These are phyloP conservation scores for Trichoderma breve DNA, from an alignment of 2,329 filamentous ascomycete genomes.

Conservation along the genomic window DNA sequence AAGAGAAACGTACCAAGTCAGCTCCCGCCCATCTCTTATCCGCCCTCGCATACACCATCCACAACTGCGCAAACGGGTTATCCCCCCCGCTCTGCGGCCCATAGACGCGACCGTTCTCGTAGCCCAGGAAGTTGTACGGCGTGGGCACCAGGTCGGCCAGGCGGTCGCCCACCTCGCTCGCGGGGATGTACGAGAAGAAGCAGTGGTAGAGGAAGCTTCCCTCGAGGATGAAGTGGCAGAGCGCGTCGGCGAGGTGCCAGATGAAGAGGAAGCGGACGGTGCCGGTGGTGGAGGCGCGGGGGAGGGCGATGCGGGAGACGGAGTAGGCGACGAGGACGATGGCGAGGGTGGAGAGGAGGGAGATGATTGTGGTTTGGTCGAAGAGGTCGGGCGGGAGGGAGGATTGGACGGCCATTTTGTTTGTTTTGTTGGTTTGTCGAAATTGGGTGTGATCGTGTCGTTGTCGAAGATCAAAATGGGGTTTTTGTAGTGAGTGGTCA, in stretches of 20 bases:
- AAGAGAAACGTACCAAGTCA: conserved; percentile 52
- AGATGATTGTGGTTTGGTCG: conserved; percentile 59
- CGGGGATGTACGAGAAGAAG: conserved; percentile 64
- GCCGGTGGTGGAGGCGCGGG: conserved; percentile 48
- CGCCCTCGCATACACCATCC: conserved; percentile 68
- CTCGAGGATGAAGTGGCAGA: conserved; percentile 90
- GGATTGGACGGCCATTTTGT: conserved; percentile 21
- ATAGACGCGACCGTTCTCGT: conserved; percentile 47
- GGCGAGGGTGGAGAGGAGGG: conserved; percentile 54
- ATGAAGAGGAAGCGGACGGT: conserved; percentile 78
- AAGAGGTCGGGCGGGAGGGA: conserved; percentile 55
- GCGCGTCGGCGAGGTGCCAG: conserved; percentile 91
- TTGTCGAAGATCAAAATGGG: neutral
- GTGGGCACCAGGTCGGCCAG: conserved; percentile 44
- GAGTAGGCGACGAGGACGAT: conserved; percentile 51
- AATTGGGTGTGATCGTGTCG: neutral
- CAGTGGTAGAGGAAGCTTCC: conserved; percentile 91
- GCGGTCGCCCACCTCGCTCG: conserved; percentile 30
- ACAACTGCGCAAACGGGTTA: conserved; percentile 57
- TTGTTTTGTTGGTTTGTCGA: neutral
- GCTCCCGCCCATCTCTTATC: conserved; percentile 63
- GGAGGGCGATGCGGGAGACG: conserved; percentile 46
- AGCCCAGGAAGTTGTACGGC: conserved; percentile 52
- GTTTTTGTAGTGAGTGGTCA: neutral
- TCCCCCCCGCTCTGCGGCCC: conserved; percentile 56